Conservation (phyloP, 208 protist genomes). For the Leishmania guyanensis region DNA sequence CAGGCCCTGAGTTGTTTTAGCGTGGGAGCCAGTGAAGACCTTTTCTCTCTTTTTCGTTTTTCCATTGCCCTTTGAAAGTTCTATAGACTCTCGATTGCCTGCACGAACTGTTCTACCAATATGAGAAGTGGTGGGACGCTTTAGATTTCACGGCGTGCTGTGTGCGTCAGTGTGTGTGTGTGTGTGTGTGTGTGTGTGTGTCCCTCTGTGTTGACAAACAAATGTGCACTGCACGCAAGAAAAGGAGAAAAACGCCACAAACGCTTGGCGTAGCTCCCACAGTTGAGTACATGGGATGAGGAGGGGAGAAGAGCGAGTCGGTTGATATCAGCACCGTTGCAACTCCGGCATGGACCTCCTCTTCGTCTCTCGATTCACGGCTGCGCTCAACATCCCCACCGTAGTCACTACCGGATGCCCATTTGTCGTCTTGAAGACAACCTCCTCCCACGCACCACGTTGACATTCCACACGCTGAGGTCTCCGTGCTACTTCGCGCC, state of each 20-base stretch:
- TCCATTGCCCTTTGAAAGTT: background rate
- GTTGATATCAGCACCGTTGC: background rate
- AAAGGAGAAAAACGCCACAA: background rate
- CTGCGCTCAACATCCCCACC: background rate
- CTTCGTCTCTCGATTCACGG: background rate
- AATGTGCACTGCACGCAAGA: background rate
- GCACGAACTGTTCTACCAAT: background rate
- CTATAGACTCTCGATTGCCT: background rate
- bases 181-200: conserved; percentile 3
- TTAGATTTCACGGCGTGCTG: background rate
- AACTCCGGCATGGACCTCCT: background rate
- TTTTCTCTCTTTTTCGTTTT: background rate
- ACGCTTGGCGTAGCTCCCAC: background rate
- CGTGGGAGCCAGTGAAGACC: background rate
- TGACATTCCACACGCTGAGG: background rate
- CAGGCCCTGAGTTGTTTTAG: background rate
- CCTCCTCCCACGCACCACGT: background rate
- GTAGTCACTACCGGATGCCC: background rate
- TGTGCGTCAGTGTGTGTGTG: background rate
- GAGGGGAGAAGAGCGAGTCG: background rate
- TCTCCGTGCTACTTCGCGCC: background rate
- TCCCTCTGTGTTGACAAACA: background rate
- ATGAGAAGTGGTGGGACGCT: background rate
- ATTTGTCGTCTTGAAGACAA: background rate
- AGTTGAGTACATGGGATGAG: background rate